Evolutionary conservation across 345 rosid species (phyloP), one percentile per base, ranked within the genome.

Genomic region (Pseudoturritis turrita): DNA sequence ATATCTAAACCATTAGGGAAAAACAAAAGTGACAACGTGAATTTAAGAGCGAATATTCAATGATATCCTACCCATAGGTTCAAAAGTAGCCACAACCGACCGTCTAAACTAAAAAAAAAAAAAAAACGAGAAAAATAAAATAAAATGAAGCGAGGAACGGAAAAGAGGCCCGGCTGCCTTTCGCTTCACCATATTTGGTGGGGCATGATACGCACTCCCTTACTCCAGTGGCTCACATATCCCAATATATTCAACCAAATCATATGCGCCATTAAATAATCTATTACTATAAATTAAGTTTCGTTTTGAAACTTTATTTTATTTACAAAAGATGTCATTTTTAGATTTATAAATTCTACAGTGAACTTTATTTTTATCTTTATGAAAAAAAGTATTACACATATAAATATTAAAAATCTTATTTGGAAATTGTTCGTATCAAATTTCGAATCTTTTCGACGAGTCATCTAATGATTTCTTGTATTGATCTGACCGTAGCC

Each of bases 121-220:
- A 17, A 56, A 23, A 69, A 23, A 43, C 19, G 10, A 45, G 13
- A 1, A 44, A 13, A 12, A 31, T 2, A 37, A 46, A 25, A 33
- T 1, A 22, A 57, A 70, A 70, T 41, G 68, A 71, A 37, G 75
- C 60, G 75, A 47, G 50, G 66, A 70, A 70, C 15, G 19, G 14
- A 47, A 49, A 71, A 59, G 75, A 61, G 75, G 75, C 36, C 62
- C 58, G 13, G 33, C n/a, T 44, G 23, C 62, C 19, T 62, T 72
- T 62, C 69, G 62, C 21, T 72, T 62, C 76, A 72, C 62, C 54
- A 62, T 43, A 31, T 72, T 51, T 62, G 62, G 76, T 72, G 76
- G 70, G 76, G 13, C 63, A 62, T 43, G 53, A 43, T 11, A 43
- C 37, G 70, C 76, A 72, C 76, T 72, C 15, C 22, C 22, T 25